phyloP scores from a whole-genome alignment of 1,139 yeast genomes.

The Hansenula sp. region DNA sequence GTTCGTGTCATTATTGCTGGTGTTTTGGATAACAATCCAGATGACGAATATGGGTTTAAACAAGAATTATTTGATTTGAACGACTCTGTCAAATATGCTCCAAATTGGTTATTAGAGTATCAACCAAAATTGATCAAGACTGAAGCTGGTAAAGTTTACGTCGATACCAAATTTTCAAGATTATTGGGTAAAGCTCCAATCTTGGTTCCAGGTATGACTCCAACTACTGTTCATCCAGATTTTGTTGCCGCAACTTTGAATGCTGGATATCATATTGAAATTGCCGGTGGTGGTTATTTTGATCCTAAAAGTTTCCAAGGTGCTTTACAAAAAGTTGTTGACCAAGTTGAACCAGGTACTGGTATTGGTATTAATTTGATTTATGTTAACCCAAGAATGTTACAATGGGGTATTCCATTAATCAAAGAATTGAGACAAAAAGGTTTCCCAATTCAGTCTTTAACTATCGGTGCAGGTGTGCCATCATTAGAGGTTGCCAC shows the following conservation, averaged over 20 bases:
- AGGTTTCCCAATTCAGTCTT: slow-evolving; percentile 94
- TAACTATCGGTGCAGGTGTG: slow-evolving; percentile 99
- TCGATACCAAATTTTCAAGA: slow-evolving; percentile 91
- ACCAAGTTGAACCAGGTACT: slow-evolving; percentile 70
- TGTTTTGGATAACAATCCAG: slow-evolving; percentile 64
- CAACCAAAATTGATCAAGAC: slow-evolving; percentile 83
- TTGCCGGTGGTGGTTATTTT: slow-evolving; percentile 99
- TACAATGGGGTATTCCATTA: slow-evolving; percentile 98
- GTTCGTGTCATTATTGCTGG: slow-evolving; percentile 93
- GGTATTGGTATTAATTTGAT: slow-evolving; percentile 90
- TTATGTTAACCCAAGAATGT: slow-evolving; percentile 95
- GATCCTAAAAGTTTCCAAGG: slow-evolving; percentile 61
- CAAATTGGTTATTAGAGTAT: slow-evolving; percentile 87
- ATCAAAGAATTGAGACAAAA: slow-evolving; percentile 81
- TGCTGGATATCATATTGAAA: slow-evolving; percentile 95
- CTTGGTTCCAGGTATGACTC: slow-evolving; percentile 99
- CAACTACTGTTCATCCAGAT: slow-evolving; percentile 92
- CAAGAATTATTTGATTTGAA: slow-evolving; percentile 86
- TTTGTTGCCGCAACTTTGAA: slow-evolving; percentile 91
- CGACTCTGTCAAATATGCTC: slow-evolving; percentile 68
- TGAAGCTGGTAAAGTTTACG: slow-evolving; percentile 67
- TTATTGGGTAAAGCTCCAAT: slow-evolving; percentile 93
- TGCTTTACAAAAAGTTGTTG: slow-evolving; percentile 72
- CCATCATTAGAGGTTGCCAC: slow-evolving; percentile 97
- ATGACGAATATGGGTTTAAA: slow-evolving; percentile 85